phyloP scores from a whole-genome alignment of 2,329 filamentous ascomycete species.

The Emergomyces orientalis region DNA sequence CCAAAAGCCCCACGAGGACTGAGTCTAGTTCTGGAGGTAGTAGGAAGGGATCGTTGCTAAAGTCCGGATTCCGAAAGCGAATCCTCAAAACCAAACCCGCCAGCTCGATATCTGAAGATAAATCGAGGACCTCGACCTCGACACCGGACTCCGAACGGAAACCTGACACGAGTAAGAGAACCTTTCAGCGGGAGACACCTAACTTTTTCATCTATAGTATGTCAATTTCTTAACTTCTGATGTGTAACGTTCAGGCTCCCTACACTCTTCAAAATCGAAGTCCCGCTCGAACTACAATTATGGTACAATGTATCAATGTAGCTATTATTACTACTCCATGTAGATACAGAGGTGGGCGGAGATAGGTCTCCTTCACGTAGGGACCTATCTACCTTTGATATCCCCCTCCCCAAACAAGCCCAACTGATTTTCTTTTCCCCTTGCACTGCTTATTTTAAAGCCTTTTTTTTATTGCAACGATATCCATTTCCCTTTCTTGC shows the following conservation, averaged over 20 bases:
- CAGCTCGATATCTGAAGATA: background rate
- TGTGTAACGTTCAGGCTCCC: background rate
- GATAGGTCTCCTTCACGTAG: background rate
- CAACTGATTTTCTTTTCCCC: background rate
- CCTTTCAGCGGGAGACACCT: background rate
- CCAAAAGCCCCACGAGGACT: conserved; percentile 6
- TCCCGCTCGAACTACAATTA: background rate
- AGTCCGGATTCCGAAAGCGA: background rate
- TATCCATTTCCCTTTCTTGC: background rate
- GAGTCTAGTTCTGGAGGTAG: background rate
- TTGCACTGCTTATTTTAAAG: background rate
- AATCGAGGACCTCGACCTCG: background rate
- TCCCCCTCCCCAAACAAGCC: background rate
- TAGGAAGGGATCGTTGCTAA: conserved; percentile 1
- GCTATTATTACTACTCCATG: conserved; percentile 4
- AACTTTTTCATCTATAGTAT: background rate
- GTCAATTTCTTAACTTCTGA: background rate
- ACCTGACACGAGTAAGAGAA: conserved; percentile 4
- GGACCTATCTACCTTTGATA: background rate
- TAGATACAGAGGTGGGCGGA: background rate
- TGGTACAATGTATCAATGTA: background rate
- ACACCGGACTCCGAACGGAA: background rate
- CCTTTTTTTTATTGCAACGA: background rate
- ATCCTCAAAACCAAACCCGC: conserved; percentile 3
- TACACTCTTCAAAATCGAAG: background rate